Base-by-base conservation (phyloP, 2,329 filamentous ascomycete genomes). In the Botrytis tulipae region DNA sequence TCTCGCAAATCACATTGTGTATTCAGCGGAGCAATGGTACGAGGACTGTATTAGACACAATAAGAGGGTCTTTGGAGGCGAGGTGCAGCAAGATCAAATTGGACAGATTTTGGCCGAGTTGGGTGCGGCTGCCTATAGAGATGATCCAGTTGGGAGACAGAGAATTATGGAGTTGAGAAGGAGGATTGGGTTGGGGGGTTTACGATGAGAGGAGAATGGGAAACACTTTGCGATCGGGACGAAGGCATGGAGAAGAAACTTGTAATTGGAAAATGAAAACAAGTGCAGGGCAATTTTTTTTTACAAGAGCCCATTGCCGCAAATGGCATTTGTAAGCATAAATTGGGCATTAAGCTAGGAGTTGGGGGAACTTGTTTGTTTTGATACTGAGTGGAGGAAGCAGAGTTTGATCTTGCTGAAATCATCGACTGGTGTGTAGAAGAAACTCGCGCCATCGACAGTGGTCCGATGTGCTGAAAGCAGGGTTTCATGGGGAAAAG, bases 1-100 rank as follows among this genome's bases (percentile, higher is more conserved):
- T 73, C 84, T 93, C 10, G 88, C 88, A 4, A 85, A 85, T 40
- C 89, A 92, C 80, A 86, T 92, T 60, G 82, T 91, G 0, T 90
- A 91, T 77, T 82, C 90, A 4, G 84, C 90, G 6, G 83, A 86
- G 73, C 83, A 85, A 72, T 93, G 91, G 91, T 88, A 86, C 76
- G 83, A 85, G 68, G 84, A 87, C 22, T 89, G 86, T 67, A 83
- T 87, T 73, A 83, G 88, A 40, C 83, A 85, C 16, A 87, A 87
- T 29, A 86, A 86, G 3, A 81, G 84, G 10, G 80, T 88, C 18
- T 91, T 90, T 77, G 90, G 90, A 20, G 87, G 88, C 70, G 87
- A 90, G 59, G 84, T 86, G 71, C 88, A 89, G 75, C 87, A 87
- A 5, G 59, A 62, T 14, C n/a, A 40, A 18, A 46, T 73, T 46